Percentiles rank a stretch among this genome's conserved stretches.
These are phyloP conservation scores for Senna tora DNA, from an alignment of 306 rosid genomes.

Conservation along the genomic window DNA sequence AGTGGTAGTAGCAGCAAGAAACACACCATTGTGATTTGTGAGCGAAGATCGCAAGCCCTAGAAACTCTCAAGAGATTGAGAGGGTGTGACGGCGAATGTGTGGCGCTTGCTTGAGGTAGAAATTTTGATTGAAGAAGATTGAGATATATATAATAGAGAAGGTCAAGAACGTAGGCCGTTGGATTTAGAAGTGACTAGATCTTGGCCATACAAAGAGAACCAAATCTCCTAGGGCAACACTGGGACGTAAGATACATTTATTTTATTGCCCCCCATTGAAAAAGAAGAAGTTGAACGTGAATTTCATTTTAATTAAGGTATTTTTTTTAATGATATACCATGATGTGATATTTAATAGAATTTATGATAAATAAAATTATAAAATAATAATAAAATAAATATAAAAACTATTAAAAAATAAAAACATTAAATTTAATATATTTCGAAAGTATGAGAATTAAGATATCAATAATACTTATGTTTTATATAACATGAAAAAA, in stretches of 20 bases:
- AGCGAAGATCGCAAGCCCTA: background rate
- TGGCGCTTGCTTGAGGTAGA: background rate
- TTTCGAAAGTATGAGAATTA: too few species aligned
- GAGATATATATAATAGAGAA: background rate
- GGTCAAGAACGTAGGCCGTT: background rate
- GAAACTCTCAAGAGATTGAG: background rate
- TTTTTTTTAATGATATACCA: too few species aligned
- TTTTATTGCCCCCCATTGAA: background rate
- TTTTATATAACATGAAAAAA: too few species aligned
- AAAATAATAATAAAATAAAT: too few species aligned
- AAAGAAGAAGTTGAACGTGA: background rate
- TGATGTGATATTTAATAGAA: background rate
- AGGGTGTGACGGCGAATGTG: background rate
- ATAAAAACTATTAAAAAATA: too few species aligned
- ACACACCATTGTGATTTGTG: background rate
- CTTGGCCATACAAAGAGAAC: background rate
- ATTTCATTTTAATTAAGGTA: too few species aligned
- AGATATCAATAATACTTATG: too few species aligned
- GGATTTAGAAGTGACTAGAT: background rate
- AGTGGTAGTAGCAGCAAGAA: background rate
- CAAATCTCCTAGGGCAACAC: constrained; percentile 13
- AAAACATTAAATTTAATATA: too few species aligned
- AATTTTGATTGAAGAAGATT: fast-evolving
- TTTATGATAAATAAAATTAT: too few species aligned
- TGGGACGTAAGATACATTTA: background rate